Conservation (phyloP, 345 rosid genomes). For the rapeseed (Brassica napus) region DNA sequence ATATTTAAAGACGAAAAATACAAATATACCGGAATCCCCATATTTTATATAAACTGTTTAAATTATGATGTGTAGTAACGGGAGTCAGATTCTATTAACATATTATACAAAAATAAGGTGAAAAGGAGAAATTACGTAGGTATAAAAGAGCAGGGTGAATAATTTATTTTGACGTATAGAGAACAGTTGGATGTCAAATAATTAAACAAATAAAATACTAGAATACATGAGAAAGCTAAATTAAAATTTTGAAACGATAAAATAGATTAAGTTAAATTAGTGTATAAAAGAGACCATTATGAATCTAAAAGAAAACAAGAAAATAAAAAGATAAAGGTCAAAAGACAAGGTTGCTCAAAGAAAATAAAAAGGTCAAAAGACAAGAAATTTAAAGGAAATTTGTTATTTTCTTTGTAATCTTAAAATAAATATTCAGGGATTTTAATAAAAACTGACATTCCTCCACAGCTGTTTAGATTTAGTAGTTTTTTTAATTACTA, state of each 20-base stretch:
- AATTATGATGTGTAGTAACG: neutral
- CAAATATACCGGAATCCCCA: slow-evolving; percentile 26
- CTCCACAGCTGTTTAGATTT: slow-evolving; percentile 25
- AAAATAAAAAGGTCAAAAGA: too few species aligned
- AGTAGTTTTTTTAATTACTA: neutral
- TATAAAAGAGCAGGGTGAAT: slow-evolving; percentile 33
- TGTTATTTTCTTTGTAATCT: neutral
- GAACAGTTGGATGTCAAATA: slow-evolving; percentile 19
- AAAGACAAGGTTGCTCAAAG: neutral
- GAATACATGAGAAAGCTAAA: neutral
- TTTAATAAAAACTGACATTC: slow-evolving; percentile 9
- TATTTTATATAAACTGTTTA: neutral
- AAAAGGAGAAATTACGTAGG: slow-evolving; percentile 29
- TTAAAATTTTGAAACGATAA: neutral
- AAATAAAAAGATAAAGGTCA: neutral
- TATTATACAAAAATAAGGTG: slow-evolving; percentile 30
- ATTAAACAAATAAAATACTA: neutral
- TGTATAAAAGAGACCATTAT: neutral
- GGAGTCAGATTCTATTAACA: slow-evolving; percentile 7
- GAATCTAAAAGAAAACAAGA: neutral
- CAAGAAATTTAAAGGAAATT: neutral
- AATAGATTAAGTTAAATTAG: neutral
- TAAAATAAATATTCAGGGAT: neutral
- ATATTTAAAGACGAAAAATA: slow-evolving; percentile 30
- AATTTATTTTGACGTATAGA: neutral